A percentile compares a stretch with the other conserved stretches of the same genome.
These are phyloP conservation scores for Zygnema circumcarinatum DNA, from an alignment of 139 green algal species.

Conservation along the genomic window DNA sequence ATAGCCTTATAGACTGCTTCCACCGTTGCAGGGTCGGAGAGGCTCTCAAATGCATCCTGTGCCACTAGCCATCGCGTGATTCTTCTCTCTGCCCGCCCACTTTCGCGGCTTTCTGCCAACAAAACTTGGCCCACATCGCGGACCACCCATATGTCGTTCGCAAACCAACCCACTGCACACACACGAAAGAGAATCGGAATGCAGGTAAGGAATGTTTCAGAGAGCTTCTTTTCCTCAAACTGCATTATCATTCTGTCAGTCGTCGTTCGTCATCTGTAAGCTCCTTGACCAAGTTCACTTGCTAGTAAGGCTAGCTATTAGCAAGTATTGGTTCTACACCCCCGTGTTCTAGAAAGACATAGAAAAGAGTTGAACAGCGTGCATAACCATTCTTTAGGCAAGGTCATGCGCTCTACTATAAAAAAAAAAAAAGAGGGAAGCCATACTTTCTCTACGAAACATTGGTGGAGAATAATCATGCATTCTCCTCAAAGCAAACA, in stretches of 20 bases:
- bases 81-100: background rate
- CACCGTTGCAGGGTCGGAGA: conserved; percentile 63
- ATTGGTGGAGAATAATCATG: too few species aligned
- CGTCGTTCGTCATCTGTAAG: background rate
- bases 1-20: conserved; percentile 72
- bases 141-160: conserved; percentile 13
- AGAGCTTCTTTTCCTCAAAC: background rate
- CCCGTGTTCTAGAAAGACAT: too few species aligned
- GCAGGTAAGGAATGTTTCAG: background rate
- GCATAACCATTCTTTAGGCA: too few species aligned
- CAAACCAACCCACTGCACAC: conserved; percentile 45
- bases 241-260: background rate
- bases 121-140: conserved; percentile 21
- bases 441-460: background rate
- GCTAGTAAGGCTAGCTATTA: background rate
- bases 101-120: background rate
- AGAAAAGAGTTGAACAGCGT: background rate
- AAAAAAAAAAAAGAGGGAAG: background rate
- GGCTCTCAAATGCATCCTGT: conserved; percentile 75
- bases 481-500: too few species aligned
- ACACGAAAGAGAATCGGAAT: background rate
- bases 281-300: background rate
- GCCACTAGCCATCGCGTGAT: conserved; percentile 71
- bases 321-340: background rate
- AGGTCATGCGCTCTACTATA: too few species aligned